phyloP scores from a whole-genome alignment of 345 rosid genomes.

The thale cress (Arabidopsis thaliana) region DNA sequence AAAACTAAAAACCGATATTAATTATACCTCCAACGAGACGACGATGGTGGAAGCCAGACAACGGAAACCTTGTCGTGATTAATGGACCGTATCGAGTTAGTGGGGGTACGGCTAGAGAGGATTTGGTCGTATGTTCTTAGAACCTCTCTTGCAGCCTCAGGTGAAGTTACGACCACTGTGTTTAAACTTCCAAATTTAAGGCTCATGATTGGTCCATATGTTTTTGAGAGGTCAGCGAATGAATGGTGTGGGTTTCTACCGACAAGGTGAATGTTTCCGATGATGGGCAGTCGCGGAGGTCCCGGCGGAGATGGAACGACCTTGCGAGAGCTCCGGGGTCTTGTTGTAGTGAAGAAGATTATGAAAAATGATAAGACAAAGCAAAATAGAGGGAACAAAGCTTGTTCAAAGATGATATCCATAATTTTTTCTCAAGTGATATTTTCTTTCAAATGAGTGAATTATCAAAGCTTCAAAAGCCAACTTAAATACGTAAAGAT shows the following conservation, averaged over 20 bases:
- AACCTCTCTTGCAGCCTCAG: conserved; percentile 42
- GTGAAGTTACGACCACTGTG: conserved; percentile 37
- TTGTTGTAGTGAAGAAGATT: conserved; percentile 19
- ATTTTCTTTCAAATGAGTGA: not conserved
- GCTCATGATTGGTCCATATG: conserved; percentile 53
- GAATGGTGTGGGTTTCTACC: conserved; percentile 48
- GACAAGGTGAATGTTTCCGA: conserved; percentile 53
- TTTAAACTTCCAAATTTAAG: conserved; percentile 42
- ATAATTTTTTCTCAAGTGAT: not conserved
- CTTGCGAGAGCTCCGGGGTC: conserved; percentile 9
- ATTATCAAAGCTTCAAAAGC: not conserved
- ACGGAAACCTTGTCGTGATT: conserved; percentile 40
- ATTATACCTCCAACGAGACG: conserved; percentile 49
- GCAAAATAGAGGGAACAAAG: conserved; percentile 24
- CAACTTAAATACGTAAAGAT: not conserved
- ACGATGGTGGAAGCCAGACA: conserved; percentile 38
- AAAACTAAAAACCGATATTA: not conserved
- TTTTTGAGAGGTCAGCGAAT: conserved; percentile 48
- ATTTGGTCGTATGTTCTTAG: conserved; percentile 45
- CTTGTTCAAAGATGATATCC: conserved; percentile 8
- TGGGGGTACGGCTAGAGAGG: conserved; percentile 35
- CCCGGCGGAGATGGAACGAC: conserved; percentile 33
- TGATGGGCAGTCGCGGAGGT: conserved; percentile 45
- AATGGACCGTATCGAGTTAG: conserved; percentile 23
- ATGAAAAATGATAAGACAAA: conserved; percentile 25